These are phyloP conservation scores for Raphidocelis subcapitata DNA, from an alignment of 139 green algal genomes.

Conservation along the genomic window DNA sequence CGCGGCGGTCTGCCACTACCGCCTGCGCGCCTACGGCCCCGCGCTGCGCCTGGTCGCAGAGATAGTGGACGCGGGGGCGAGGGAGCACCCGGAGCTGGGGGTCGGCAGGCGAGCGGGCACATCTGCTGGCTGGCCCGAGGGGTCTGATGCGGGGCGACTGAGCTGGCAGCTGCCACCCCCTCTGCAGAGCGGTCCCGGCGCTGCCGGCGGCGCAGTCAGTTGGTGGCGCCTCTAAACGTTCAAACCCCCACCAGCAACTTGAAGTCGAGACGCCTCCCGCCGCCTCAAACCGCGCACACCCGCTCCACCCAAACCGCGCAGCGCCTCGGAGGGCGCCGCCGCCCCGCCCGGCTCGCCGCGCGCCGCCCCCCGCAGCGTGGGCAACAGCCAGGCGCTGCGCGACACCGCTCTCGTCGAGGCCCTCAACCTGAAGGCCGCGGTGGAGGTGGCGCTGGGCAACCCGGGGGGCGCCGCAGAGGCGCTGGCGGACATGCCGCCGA, in stretches of 20 bases:
- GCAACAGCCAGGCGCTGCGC: slow-evolving; percentile 81
- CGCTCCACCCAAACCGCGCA: too few relatives aligned
- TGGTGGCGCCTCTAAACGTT: too few relatives aligned
- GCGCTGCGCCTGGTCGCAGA: slow-evolving; percentile 80
- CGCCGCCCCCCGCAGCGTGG: slow-evolving; percentile 55
- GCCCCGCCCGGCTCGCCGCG: too few relatives aligned
- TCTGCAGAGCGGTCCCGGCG: too few relatives aligned
- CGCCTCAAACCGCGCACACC: too few relatives aligned
- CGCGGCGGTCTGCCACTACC: slow-evolving; percentile 84
- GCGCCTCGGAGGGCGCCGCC: too few relatives aligned
- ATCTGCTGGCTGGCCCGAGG: slow-evolving; percentile 6
- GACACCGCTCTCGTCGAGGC: slow-evolving; percentile 85
- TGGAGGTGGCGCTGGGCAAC: slow-evolving; percentile 82
- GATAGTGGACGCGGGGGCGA: slow-evolving; percentile 82
- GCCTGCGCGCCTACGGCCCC: slow-evolving; percentile 66
- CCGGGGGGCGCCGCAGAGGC: slow-evolving; percentile 64
- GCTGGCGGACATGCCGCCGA: slow-evolving; percentile 82
- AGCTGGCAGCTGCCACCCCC: too few relatives aligned
- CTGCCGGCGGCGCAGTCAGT: too few relatives aligned
- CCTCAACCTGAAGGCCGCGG: slow-evolving; percentile 89
- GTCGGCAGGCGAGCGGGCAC: slow-evolving; percentile 60
- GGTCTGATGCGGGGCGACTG: too few relatives aligned
- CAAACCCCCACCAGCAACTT: too few relatives aligned
- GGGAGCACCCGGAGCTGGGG: slow-evolving; percentile 84
- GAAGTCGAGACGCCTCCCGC: too few relatives aligned